Evolutionary conservation across 495 filamentous ascomycete genomes (phyloP), one percentile per base, ranked within the genome.

Genomic region (Diplogelasinospora grovesii): DNA sequence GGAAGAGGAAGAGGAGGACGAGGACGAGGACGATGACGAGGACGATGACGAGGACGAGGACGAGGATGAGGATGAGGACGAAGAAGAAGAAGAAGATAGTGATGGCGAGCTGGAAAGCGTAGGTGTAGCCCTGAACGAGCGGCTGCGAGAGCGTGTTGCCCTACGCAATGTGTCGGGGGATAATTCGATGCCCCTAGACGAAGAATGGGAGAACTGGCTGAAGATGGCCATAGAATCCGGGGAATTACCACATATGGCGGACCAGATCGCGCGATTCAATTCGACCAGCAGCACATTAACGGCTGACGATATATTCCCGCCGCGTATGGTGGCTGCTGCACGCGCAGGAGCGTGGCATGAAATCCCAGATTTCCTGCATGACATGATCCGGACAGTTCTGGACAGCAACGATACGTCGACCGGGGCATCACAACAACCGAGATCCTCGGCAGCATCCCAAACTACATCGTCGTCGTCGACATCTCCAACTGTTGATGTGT

Each of bases 141-240:
- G 78, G 22, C 74, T 92, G n/a, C 62, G 81, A 33, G 79, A 77
- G 31, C 78, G 81, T 19, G 83, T 78, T 29, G 82, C 70, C 24
- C 68, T 54, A 65, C 80, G 62, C 52, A 59, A 63, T 41, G 82
- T 67, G 64, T 80, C 67, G 43, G 81, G 72, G 53, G 82, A 64
- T 69, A 67, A 58, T 46, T 76, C 60, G 5, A 74, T 80, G 23
- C 75, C 77, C 15, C 69, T 87, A 24, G 85, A 93, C 51, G 79
- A 83, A 40, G 82, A 84, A 43, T 90, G 79, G 79, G 86, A 92
- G 59, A 83, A 86, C 60, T 92, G 83, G 82, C 59, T 92, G 24
- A 89, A 89, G 57, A 84, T 87, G 50, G 79, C 80, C 31, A 77
- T 81, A 22, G 86, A 90, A 36, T 61, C 65, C 8, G 73, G 73